Percentiles rank a stretch among this genome's conserved stretches.
These are phyloP conservation scores for Colletotrichum truncatum DNA, from an alignment of 2,329 filamentous ascomycete species.

Conservation along the genomic window DNA sequence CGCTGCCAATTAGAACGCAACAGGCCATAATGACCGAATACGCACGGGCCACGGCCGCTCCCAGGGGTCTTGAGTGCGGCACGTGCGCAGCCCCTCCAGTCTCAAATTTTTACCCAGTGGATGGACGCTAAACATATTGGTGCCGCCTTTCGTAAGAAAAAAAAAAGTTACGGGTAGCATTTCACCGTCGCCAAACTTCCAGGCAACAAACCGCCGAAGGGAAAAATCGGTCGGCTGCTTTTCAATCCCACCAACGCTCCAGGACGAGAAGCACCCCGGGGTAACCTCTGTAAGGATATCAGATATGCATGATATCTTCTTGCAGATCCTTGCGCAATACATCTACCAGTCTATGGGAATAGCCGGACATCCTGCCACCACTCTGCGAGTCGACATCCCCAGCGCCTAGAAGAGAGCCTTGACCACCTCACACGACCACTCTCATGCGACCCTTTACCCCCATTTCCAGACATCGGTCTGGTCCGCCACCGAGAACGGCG, in stretches of 20 bases:
- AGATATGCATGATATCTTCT: conserved; percentile 36
- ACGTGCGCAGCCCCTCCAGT: conserved; percentile 30
- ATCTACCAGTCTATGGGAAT: conserved; percentile 35
- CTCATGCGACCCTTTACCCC: conserved; percentile 47
- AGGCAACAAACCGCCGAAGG: conserved; percentile 22
- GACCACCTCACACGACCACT: conserved; percentile 11
- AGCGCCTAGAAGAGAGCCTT: conserved; percentile 5
- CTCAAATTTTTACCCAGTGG: conserved; percentile 21
- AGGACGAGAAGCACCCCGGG: not conserved
- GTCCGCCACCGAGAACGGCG: conserved; percentile 42
- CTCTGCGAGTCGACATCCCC: not conserved
- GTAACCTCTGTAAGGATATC: not conserved
- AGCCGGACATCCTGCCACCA: conserved; percentile 27
- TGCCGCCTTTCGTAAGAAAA: not conserved
- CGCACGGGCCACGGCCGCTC: conserved; percentile 14
- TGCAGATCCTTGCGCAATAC: conserved; percentile 32
- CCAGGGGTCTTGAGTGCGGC: conserved; percentile 21
- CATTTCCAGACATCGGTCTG: conserved; percentile 42
- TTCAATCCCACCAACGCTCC: not conserved
- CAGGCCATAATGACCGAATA: not conserved
- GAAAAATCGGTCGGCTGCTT: not conserved
- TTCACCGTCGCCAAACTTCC: conserved; percentile 1
- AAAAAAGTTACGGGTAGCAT: conserved; percentile 12
- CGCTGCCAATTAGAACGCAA: conserved; percentile 3
- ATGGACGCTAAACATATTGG: not conserved